A percentile compares a stretch with the other conserved stretches of the same genome.
Conservation (phyloP, 805 yeast genomes). For the Dipodascus geniculatus region DNA sequence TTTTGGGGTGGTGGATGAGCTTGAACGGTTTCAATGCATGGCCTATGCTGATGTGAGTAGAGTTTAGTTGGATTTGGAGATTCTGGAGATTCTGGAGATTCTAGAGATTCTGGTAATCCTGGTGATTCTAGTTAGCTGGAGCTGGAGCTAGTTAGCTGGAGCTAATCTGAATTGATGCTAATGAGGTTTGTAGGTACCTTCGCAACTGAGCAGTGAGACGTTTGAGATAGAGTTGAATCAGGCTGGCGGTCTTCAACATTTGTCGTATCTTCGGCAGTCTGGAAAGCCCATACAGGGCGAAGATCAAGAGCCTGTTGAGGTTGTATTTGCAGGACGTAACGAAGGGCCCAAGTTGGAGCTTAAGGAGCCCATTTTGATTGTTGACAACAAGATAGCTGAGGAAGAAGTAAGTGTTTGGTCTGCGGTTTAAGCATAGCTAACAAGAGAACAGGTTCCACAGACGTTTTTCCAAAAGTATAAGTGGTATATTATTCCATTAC, state of each 20-base stretch:
- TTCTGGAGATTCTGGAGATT: no score
- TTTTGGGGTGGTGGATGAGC: constrained; percentile 9
- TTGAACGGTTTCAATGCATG: constrained; percentile 9
- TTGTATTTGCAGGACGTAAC: background rate
- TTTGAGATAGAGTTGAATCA: constrained; percentile 2
- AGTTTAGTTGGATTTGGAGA: background rate
- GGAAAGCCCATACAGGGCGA: background rate
- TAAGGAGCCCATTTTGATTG: constrained; percentile 16
- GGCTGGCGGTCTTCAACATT: background rate
- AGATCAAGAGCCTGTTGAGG: constrained; percentile 1
- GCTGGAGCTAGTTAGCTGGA: constrained; percentile 6
- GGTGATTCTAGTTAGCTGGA: background rate
- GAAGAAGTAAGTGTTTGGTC: constrained; percentile 9
- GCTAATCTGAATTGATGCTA: no score
- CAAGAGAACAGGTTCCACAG: constrained; percentile 6
- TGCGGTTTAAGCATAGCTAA: background rate
- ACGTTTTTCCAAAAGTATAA: constrained; percentile 22
- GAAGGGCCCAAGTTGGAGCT: constrained; percentile 15
- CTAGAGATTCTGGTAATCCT: no score
- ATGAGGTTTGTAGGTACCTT: constrained; percentile 2
- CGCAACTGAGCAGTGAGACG: constrained; percentile 2
- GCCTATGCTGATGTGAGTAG: constrained; percentile 6
- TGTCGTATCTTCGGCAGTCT: background rate
- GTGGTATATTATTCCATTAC: constrained; percentile 19
- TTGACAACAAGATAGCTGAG: constrained; percentile 18